Conservation (phyloP, 2,329 filamentous ascomycete species). For the Clonostachys sp. region DNA sequence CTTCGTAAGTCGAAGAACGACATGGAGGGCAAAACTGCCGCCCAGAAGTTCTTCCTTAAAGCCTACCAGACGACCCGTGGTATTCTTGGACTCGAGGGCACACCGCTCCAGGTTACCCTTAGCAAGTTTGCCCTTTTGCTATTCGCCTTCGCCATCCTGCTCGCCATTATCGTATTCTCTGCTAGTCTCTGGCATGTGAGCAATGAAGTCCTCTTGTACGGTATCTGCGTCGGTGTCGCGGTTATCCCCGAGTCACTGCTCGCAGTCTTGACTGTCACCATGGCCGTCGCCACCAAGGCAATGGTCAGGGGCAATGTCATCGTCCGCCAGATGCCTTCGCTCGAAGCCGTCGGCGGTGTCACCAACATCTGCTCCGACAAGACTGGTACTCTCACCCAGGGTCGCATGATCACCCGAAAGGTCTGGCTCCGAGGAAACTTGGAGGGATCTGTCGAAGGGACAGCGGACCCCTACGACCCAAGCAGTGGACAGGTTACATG, state of each 20-base stretch:
- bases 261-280: constrained; percentile 67
- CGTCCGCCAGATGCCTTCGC: constrained; percentile 58
- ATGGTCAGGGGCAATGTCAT: constrained; percentile 64
- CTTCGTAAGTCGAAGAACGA: constrained; percentile 52
- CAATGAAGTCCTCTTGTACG: constrained; percentile 56
- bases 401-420: constrained; percentile 62
- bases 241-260: constrained; percentile 65
- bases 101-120: constrained; percentile 79
- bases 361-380: constrained; percentile 69
- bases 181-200: constrained; percentile 48
- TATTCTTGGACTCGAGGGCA: constrained; percentile 66
- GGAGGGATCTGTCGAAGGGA: constrained; percentile 46
- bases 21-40: constrained; percentile 31
- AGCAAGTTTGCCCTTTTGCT: constrained; percentile 80
- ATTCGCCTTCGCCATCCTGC: constrained; percentile 64
- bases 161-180: constrained; percentile 59
- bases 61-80: constrained; percentile 38
- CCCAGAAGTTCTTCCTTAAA: constrained; percentile 36
- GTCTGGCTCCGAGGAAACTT: constrained; percentile 55
- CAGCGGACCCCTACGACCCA: constrained; percentile 57
- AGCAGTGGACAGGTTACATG: constrained; percentile 47
- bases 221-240: constrained; percentile 56
- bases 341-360: constrained; percentile 66
- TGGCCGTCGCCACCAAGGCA: constrained; percentile 60
- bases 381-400: constrained; percentile 62